Percentiles rank a stretch among this genome's conserved stretches.
Evolutionary conservation across 345 rosid genomes (phyloP).

Genomic region (Combretum micranthum): DNA sequence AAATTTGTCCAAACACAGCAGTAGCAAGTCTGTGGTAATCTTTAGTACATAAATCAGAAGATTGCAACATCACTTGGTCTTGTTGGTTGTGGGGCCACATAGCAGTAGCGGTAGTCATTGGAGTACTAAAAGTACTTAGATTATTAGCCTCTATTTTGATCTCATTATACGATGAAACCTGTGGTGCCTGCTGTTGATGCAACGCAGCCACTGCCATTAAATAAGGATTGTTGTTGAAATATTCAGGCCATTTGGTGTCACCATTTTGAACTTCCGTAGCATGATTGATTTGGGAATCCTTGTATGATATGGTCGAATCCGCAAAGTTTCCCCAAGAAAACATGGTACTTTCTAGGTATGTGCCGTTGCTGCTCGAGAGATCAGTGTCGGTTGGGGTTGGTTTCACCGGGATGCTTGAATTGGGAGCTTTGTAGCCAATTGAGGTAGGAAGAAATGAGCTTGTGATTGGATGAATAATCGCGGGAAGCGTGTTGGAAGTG

Average conservation of each 20-base stretch:
- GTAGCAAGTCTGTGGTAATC: conserved; percentile 9
- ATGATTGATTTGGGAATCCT: not conserved
- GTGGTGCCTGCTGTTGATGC: conserved; percentile 6
- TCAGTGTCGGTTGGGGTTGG: not conserved
- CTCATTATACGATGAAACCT: conserved; percentile 5
- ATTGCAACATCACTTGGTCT: conserved; percentile 1
- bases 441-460: conserved; percentile 3
- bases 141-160: conserved; percentile 8
- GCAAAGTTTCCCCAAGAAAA: conserved; percentile 7
- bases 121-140: conserved; percentile 1
- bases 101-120: not conserved
- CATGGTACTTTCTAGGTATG: conserved; percentile 6
- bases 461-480: conserved; percentile 3
- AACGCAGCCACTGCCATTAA: not conserved
- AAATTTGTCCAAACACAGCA: conserved; percentile 9
- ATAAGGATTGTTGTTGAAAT: conserved; percentile 4
- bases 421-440: conserved; percentile 6
- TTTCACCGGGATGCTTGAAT: not conserved
- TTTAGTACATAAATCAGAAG: conserved; percentile 6
- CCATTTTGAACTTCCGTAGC: not conserved
- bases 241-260: conserved; percentile 6
- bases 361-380: not conserved
- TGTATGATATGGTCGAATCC: conserved; percentile 1
- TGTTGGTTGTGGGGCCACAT: conserved; percentile 14
- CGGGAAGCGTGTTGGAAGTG: not conserved